Conservation (phyloP, 805 yeast species). For the Komagataella kurtzmanii region DNA sequence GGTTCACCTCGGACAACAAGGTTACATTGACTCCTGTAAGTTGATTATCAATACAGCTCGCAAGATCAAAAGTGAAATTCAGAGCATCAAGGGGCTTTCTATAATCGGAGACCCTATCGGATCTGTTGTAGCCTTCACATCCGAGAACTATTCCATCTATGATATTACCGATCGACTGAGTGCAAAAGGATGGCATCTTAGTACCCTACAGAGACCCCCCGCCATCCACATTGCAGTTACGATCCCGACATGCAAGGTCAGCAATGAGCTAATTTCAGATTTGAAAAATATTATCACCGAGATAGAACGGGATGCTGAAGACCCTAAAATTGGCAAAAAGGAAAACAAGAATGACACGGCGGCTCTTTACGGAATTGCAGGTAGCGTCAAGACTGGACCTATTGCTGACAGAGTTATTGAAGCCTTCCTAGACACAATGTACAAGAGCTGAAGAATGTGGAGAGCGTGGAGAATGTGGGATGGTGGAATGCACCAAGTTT, state of each 20-base stretch:
- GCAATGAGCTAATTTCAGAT: slow-evolving; percentile 44
- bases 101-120: slow-evolving; percentile 78
- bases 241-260: slow-evolving; percentile 44
- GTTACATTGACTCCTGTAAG: slow-evolving; percentile 54
- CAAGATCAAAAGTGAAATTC: slow-evolving; percentile 33
- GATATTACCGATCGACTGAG: slow-evolving; percentile 61
- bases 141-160: slow-evolving; percentile 53
- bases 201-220: slow-evolving; percentile 77
- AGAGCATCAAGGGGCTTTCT: slow-evolving; percentile 38
- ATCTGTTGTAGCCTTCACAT: slow-evolving; percentile 72
- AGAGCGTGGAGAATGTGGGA: not conserved
- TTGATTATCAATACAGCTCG: slow-evolving; percentile 58
- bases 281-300: slow-evolving; percentile 31
- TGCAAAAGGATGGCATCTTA: slow-evolving; percentile 77
- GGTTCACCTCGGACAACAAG: slow-evolving; percentile 70
- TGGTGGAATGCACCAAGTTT: not conserved
- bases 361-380: slow-evolving; percentile 91
- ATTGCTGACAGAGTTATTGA: slow-evolving; percentile 70
- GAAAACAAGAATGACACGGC: slow-evolving; percentile 48
- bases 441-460: slow-evolving; percentile 26
- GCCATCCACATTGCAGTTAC: slow-evolving; percentile 90
- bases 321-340: slow-evolving; percentile 6
- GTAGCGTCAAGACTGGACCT: slow-evolving; percentile 72
- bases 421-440: slow-evolving; percentile 72
- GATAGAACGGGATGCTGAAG: slow-evolving; percentile 11